Percentiles rank a stretch among this genome's conserved stretches.
These are phyloP conservation scores for Fusarium beomiforme DNA, from an alignment of 2,329 filamentous ascomycete genomes.

Conservation along the genomic window DNA sequence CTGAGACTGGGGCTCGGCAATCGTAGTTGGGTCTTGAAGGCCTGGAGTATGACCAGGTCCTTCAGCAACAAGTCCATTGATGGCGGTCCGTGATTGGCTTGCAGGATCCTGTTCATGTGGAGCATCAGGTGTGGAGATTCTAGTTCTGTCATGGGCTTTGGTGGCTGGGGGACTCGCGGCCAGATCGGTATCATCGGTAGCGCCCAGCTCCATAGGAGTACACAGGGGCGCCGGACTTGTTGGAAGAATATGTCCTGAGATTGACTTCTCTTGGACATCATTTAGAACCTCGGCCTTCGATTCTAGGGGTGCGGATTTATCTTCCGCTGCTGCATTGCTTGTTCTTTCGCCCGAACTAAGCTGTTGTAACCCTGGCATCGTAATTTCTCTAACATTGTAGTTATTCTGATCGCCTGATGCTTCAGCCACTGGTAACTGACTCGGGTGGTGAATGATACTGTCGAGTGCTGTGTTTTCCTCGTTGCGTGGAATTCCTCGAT, in stretches of 20 bases:
- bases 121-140: background rate
- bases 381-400: constrained; percentile 31
- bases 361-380: constrained; percentile 33
- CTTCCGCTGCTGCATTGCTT: constrained; percentile 13
- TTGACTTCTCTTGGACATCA: constrained; percentile 6
- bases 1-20: constrained; percentile 7
- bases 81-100: constrained; percentile 20
- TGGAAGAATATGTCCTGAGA: background rate
- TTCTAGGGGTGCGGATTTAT: constrained; percentile 11
- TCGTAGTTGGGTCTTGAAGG: constrained; percentile 1
- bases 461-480: constrained; percentile 41
- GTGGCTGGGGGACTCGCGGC: background rate
- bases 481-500: constrained; percentile 26
- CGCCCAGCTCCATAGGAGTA: background rate
- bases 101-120: constrained; percentile 9
- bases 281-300: constrained; percentile 14
- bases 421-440: constrained; percentile 21
- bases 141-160: background rate
- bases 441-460: constrained; percentile 20
- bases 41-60: constrained; percentile 15
- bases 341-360: constrained; percentile 15
- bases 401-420: constrained; percentile 16
- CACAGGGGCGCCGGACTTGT: background rate
- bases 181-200: background rate
- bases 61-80: background rate